Percentiles rank a stretch among this genome's conserved stretches.
Conservation (phyloP, 441 rosid species). For the Populus hybrid region DNA sequence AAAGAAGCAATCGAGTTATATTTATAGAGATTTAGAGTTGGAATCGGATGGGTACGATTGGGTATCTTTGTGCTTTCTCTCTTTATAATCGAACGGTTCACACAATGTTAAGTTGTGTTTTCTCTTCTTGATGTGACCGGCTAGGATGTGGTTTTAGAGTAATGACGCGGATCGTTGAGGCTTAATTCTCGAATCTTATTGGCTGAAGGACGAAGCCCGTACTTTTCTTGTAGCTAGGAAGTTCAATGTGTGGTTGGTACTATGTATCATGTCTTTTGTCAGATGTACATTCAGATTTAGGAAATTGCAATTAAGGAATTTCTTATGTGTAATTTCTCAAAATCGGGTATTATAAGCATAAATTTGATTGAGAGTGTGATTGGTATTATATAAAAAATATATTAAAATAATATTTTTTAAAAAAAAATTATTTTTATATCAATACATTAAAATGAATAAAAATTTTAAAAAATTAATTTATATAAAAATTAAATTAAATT, state of each 20-base stretch:
- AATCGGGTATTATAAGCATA: no score
- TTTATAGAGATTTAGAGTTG: neutral
- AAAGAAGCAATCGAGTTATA: neutral
- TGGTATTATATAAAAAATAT: no score
- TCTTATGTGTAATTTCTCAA: no score
- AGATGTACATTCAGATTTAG: neutral
- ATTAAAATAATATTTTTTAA: no score
- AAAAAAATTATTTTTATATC: no score
- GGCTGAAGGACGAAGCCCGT: neutral
- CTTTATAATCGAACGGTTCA: neutral
- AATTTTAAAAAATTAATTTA: no score
- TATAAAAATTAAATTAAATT: no score
- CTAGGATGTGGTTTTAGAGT: neutral
- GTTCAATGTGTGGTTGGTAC: neutral
- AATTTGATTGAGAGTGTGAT: no score
- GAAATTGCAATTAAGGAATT: no score
- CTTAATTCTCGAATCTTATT: neutral
- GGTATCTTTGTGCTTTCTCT: conserved; percentile 6
- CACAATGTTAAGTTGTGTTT: conserved; percentile 2
- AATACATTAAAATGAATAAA: no score
- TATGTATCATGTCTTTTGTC: neutral
- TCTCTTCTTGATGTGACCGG: neutral
- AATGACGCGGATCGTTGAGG: conserved; percentile 2
- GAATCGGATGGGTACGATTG: conserved; percentile 5
- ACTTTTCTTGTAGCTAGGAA: neutral